A percentile compares a stretch with the other conserved stretches of the same genome.
Conservation (phyloP, 2,329 filamentous ascomycete species). For the Blastomyces gilchristii region DNA sequence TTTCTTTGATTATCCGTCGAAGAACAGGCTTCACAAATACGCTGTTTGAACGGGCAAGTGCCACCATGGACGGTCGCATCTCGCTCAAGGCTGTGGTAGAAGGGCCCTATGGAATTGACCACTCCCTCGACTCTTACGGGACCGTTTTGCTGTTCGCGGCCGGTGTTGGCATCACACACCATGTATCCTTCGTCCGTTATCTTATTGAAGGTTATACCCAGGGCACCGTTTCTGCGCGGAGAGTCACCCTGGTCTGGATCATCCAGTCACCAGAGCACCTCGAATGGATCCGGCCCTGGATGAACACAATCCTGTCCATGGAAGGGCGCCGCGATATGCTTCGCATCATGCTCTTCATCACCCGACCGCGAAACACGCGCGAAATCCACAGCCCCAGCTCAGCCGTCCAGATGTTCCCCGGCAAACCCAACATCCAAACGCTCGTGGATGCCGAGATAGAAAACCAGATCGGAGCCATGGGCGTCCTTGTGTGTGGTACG, state of each 20-base stretch:
- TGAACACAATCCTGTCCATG: constrained; percentile 66
- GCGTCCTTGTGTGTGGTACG: constrained; percentile 69
- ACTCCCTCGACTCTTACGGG: constrained; percentile 83
- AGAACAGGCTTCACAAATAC: constrained; percentile 80
- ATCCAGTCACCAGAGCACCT: constrained; percentile 81
- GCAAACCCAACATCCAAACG: constrained; percentile 70
- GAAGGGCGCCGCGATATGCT: constrained; percentile 72
- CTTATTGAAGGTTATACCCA: constrained; percentile 59
- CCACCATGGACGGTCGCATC: constrained; percentile 44
- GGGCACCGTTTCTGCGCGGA: constrained; percentile 67
- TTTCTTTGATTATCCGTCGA: constrained; percentile 78
- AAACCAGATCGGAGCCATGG: constrained; percentile 78
- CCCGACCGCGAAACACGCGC: constrained; percentile 70
- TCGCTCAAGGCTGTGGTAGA: constrained; percentile 66
- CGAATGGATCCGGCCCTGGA: constrained; percentile 88
- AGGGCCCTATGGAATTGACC: constrained; percentile 77
- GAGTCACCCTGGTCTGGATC: constrained; percentile 81
- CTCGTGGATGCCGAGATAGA: constrained; percentile 74
- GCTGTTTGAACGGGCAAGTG: constrained; percentile 60
- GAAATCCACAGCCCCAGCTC: constrained; percentile 66
- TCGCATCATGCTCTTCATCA: constrained; percentile 81
- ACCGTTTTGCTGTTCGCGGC: constrained; percentile 85
- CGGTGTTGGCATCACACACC: constrained; percentile 90
- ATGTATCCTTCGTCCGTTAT: constrained; percentile 76
- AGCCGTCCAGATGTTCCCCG: constrained; percentile 85